A percentile compares a stretch with the other conserved stretches of the same genome.
These are phyloP conservation scores for Russula virescens DNA, from an alignment of 768 basidiomycete species.

Conservation along the genomic window DNA sequence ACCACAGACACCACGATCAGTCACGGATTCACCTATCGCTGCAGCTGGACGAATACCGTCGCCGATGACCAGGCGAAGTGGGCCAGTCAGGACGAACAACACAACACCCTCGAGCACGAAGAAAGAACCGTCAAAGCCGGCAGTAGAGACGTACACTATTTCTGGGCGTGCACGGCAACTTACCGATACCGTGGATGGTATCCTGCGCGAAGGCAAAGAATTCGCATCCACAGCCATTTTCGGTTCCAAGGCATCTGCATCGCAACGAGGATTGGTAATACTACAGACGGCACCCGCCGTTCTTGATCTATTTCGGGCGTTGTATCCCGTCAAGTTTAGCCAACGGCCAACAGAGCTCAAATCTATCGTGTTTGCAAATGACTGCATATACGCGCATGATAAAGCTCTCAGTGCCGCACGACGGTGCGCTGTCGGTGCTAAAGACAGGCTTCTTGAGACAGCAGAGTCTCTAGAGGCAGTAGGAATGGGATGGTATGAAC, in stretches of 20 bases:
- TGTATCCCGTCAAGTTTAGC: constrained; percentile 63
- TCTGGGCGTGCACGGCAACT: constrained; percentile 16
- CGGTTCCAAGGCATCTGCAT: constrained; percentile 21
- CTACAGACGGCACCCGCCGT: constrained; percentile 56
- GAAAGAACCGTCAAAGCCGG: constrained; percentile 6
- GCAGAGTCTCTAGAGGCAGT: constrained; percentile 46
- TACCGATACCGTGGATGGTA: constrained; percentile 18
- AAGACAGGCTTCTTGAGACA: constrained; percentile 49
- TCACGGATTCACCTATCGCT: constrained; percentile 25
- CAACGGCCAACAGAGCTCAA: constrained; percentile 41
- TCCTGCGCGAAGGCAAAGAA: constrained; percentile 34
- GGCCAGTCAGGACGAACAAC: not conserved
- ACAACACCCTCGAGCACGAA: constrained; percentile 9
- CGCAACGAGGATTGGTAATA: constrained; percentile 44
- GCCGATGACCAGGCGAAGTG: constrained; percentile 25
- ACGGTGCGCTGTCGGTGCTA: constrained; percentile 28
- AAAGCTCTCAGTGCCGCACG: constrained; percentile 28
- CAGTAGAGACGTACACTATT: constrained; percentile 15
- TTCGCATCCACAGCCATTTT: constrained; percentile 50
- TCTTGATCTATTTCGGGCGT: constrained; percentile 73
- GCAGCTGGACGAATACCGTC: constrained; percentile 24
- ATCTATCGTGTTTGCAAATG: constrained; percentile 76
- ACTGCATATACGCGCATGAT: constrained; percentile 59
- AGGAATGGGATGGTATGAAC: constrained; percentile 66
- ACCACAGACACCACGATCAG: constrained; percentile 23